Conservation (phyloP, 169 alveolate species). For the Cryptosporidium andersoni region DNA sequence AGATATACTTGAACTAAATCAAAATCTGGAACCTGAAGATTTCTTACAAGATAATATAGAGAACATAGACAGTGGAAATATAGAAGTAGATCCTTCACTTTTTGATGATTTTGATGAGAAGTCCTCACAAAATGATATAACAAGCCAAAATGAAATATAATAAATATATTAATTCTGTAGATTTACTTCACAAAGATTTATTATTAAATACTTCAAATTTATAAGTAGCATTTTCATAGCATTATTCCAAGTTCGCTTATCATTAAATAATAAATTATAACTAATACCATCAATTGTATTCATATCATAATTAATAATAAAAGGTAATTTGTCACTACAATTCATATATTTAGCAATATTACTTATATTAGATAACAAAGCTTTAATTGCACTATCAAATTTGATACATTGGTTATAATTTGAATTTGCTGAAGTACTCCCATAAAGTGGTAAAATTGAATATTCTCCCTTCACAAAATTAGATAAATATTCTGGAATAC, state of each 20-base stretch:
- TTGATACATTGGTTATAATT: slow-evolving; percentile 33
- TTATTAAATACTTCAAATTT: slow-evolving; percentile 31
- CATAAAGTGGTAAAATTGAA: slow-evolving; percentile 32
- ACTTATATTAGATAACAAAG: neutral
- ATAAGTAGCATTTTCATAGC: slow-evolving; percentile 52
- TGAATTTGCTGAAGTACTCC: slow-evolving; percentile 29
- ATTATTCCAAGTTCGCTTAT: slow-evolving; percentile 28
- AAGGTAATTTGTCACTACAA: slow-evolving; percentile 22
- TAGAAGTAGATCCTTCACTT: neutral
- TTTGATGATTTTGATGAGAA: slow-evolving; percentile 13
- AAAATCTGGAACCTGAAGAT: slow-evolving; percentile 47
- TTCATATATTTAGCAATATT: neutral
- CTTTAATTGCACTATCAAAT: slow-evolving; percentile 23
- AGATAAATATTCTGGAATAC: neutral
- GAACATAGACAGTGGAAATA: neutral
- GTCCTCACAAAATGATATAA: slow-evolving; percentile 10
- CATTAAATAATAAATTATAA: slow-evolving; percentile 26
- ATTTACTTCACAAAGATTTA: slow-evolving; percentile 8
- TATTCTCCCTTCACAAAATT: neutral
- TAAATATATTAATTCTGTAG: neutral
- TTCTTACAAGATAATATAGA: slow-evolving; percentile 26
- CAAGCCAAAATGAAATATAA: neutral
- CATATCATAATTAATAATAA: neutral
- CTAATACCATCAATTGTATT: slow-evolving; percentile 5
- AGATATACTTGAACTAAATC: slow-evolving; percentile 13